Percentiles rank a stretch among this genome's conserved stretches.
phyloP scores from a whole-genome alignment of 148 eudicot genomes.

The Bassia scoparia region DNA sequence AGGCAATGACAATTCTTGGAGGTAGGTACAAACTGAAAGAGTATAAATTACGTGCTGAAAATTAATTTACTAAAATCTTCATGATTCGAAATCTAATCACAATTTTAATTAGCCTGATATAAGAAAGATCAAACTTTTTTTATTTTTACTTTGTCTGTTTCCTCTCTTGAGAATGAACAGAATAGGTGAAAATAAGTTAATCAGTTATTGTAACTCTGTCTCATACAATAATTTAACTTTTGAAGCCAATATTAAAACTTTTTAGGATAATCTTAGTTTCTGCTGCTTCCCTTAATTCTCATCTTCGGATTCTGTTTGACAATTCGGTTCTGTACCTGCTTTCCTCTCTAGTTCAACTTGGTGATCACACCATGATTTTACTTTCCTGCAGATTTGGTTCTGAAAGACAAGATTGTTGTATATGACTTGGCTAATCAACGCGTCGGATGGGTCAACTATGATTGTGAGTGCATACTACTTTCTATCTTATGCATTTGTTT shows the following conservation, averaged over 20 bases:
- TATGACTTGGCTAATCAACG: slow-evolving; percentile 87
- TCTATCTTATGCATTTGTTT: neutral
- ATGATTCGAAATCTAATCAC: neutral
- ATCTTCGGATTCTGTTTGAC: neutral
- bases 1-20: slow-evolving; percentile 81
- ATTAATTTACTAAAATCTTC: neutral
- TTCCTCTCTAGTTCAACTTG: neutral
- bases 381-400: slow-evolving; percentile 63
- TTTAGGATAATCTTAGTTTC: neutral
- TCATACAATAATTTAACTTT: neutral
- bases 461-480: slow-evolving; percentile 56
- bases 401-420: slow-evolving; percentile 80
- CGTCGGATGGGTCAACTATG: slow-evolving; percentile 90
- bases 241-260: neutral
- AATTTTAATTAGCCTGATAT: neutral
- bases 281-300: neutral
- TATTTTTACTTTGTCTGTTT: neutral
- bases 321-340: too few relatives aligned
- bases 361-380: neutral
- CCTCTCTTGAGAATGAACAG: neutral
- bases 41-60: neutral
- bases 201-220: neutral
- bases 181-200: too few relatives aligned
- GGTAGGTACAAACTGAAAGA: slow-evolving; percentile 34
- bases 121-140: too few relatives aligned